Evolutionary conservation across 805 yeast species (phyloP).

Genomic region (Jamesozyma jinghongensis): DNA sequence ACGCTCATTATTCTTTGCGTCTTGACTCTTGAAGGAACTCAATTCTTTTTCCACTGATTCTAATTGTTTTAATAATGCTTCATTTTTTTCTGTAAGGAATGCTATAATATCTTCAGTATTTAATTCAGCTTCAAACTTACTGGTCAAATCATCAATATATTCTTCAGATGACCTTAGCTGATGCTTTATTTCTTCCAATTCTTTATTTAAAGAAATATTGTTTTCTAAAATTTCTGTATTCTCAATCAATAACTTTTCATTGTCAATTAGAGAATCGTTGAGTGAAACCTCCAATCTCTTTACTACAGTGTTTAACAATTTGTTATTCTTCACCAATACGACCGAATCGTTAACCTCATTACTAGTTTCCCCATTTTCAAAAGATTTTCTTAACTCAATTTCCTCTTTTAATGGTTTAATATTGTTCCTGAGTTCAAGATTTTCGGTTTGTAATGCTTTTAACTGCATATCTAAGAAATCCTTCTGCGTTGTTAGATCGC

Average conservation of each 20-base stretch:
- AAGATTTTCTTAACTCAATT: constrained; percentile 19
- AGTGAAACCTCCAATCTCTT: constrained; percentile 5
- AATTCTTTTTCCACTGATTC: constrained; percentile 31
- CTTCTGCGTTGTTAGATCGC: constrained; percentile 18
- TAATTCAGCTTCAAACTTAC: constrained; percentile 22
- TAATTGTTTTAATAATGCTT: constrained; percentile 30
- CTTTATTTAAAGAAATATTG: constrained; percentile 1
- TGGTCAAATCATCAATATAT: constrained; percentile 21
- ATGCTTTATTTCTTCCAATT: neutral
- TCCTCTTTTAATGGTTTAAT: constrained; percentile 30
- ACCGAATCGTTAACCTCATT: neutral
- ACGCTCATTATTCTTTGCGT: too few relatives aligned
- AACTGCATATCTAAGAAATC: constrained; percentile 28
- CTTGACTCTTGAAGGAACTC: constrained; percentile 28
- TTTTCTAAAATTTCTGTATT: constrained; percentile 6
- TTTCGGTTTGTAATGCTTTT: constrained; percentile 36
- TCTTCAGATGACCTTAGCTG: constrained; percentile 11
- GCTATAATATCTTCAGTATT: constrained; percentile 30
- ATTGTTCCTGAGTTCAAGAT: constrained; percentile 34
- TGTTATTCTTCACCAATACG: constrained; percentile 2
- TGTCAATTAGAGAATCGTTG: constrained; percentile 4
- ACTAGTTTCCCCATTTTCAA: constrained; percentile 16
- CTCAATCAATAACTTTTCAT: constrained; percentile 8
- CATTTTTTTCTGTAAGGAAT: constrained; percentile 31
- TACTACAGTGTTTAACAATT: constrained; percentile 1